Evolutionary conservation across 768 basidiomycete species (phyloP).

Genomic region (Mycena olivaceomarginata): DNA sequence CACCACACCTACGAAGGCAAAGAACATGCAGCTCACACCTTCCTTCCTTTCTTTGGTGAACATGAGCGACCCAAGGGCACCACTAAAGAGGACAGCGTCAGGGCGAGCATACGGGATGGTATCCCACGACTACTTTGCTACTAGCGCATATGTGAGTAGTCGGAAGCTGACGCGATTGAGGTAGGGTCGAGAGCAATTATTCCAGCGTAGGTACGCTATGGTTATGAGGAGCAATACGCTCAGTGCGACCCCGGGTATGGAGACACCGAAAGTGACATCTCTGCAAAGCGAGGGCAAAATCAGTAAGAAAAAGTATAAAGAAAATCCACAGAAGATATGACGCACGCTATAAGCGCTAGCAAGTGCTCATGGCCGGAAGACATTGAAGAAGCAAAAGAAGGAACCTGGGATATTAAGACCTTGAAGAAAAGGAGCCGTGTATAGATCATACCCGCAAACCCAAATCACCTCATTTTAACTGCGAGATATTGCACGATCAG

Average conservation of each 20-base stretch:
- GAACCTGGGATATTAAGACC: neutral
- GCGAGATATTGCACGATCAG: neutral
- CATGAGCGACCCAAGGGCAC: neutral
- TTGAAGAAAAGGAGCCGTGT: neutral
- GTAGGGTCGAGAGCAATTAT: neutral
- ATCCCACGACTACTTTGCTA: neutral
- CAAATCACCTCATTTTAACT: neutral
- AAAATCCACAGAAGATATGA: neutral
- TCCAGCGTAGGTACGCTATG: neutral
- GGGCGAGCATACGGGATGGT: neutral
- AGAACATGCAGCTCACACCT: neutral
- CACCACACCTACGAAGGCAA: conserved; percentile 1
- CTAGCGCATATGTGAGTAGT: neutral
- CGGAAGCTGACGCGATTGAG: conserved; percentile 8
- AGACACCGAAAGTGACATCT: neutral
- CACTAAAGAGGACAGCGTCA: neutral
- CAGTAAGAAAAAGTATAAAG: neutral
- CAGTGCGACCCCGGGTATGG: conserved; percentile 4
- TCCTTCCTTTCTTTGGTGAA: conserved; percentile 3
- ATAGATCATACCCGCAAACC: neutral
- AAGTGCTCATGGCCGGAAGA: neutral
- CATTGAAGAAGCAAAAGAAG: conserved; percentile 2
- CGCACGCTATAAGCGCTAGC: neutral
- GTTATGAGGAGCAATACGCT: neutral
- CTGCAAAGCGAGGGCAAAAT: neutral